These are phyloP conservation scores for Boletellus emodensis DNA, from an alignment of 768 basidiomycete species.

Conservation along the genomic window DNA sequence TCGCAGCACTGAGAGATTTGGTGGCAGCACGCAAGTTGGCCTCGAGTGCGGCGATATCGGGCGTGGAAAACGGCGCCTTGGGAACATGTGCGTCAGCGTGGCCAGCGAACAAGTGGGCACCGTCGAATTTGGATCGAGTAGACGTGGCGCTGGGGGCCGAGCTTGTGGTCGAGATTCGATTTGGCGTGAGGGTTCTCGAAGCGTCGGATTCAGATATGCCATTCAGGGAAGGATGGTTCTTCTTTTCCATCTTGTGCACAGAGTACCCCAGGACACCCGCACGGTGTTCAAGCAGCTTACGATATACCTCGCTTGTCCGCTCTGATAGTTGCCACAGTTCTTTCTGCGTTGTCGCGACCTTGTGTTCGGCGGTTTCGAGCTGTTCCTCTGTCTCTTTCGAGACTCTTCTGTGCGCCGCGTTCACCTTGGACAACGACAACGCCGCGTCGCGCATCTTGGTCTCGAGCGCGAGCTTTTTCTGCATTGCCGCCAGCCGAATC, in stretches of 20 bases:
- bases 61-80: constrained; percentile 40
- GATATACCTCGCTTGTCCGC: constrained; percentile 58
- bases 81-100: constrained; percentile 62
- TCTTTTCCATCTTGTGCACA: constrained; percentile 64
- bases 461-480: constrained; percentile 74
- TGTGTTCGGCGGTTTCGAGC: constrained; percentile 66
- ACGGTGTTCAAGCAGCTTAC: constrained; percentile 72
- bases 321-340: constrained; percentile 69
- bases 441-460: constrained; percentile 88
- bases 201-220: constrained; percentile 34
- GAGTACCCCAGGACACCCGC: constrained; percentile 76
- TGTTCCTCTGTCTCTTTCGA: constrained; percentile 68
- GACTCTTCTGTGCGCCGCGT: constrained; percentile 50
- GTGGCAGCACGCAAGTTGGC: constrained; percentile 61
- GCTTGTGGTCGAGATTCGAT: constrained; percentile 48
- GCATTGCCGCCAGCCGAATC: constrained; percentile 60
- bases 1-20: constrained; percentile 52
- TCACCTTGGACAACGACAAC: constrained; percentile 65
- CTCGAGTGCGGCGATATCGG: constrained; percentile 53
- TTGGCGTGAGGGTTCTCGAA: constrained; percentile 53
- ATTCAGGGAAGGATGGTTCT: constrained; percentile 30
- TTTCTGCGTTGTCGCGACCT: constrained; percentile 65
- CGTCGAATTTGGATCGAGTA: constrained; percentile 66
- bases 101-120: constrained; percentile 81
- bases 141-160: constrained; percentile 43